Evolutionary conservation across 1,284 basidiomycete species (phyloP), one percentile per base, ranked within the genome.

Genomic region (Tausonia pullulans): DNA sequence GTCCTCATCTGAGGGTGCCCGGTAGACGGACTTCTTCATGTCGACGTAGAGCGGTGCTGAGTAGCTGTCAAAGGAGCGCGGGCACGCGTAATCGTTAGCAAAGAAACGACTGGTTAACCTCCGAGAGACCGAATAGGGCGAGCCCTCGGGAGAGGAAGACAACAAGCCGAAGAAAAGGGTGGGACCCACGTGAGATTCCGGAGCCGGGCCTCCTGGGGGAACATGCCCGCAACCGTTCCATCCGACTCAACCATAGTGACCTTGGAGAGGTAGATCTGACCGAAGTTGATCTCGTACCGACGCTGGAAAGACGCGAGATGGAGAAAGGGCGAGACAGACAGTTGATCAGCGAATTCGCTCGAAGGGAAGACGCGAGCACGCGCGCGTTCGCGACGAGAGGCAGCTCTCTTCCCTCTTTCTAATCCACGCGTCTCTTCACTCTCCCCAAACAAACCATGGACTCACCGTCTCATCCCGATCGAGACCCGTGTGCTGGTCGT

Each of bases 31-130:
- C 77, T 97, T 95, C 74, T 83, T 87, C 83, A 98, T 92, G 75
- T 98, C 95, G 70, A 98, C 87, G 73, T 98, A 98, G 60, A 99
- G 79, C 4, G 95, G 94, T 4, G 96, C 89, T 13, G 94, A 93
- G 76, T 99, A 97, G 13, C 75, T 76, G 66, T 43, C 49, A 45
- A 11, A 45, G 6, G 56, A 51, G 11, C 27, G 27, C 27, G 27
- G 27, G 27, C 27, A 27, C 27, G 27, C 27, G 27, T 27, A 1
- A 27, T 27, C 27, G 27, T 27, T 27, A 27, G 27, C 27, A 27
- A 27, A 27, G 27, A 27, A 27, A 27, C 27, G 27, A 27, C 27
- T 27, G 2, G 27, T 27, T 27, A 27, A 27, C 27, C 2, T 27
- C 27, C 27, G 27, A 46, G 3, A 53, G 58, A 39, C 55, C 49